A percentile compares a stretch with the other conserved stretches of the same genome.
Evolutionary conservation across 805 yeast species (phyloP).

Genomic region (Candida hispaniensis): DNA sequence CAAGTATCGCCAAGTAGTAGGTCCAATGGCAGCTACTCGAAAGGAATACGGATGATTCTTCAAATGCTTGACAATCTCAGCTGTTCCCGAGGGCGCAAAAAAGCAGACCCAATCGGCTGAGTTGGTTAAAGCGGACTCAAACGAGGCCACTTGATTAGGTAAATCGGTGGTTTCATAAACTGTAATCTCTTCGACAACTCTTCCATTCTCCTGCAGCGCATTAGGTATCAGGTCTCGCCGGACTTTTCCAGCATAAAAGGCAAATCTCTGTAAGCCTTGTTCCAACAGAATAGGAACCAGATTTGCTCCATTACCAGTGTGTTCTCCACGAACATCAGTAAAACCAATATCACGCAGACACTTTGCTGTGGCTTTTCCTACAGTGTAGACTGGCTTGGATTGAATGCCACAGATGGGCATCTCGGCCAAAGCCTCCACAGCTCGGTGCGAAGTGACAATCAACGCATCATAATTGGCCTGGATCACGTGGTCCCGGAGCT

Average conservation of each 20-base stretch:
- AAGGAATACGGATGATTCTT: slow-evolving; percentile 23
- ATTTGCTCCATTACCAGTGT: slow-evolving; percentile 70
- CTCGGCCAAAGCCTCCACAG: slow-evolving; percentile 53
- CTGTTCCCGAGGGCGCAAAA: slow-evolving; percentile 87
- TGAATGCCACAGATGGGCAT: slow-evolving; percentile 13
- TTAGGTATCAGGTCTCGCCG: slow-evolving; percentile 74
- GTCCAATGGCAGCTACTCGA: slow-evolving; percentile 78
- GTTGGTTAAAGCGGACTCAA: slow-evolving; percentile 20
- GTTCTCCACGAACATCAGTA: slow-evolving; percentile 57
- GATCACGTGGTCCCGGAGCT: slow-evolving; percentile 38
- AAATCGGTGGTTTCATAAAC: slow-evolving; percentile 58
- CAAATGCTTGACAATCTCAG: slow-evolving; percentile 44
- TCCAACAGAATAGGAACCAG: slow-evolving; percentile 36
- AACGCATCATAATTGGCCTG: slow-evolving; percentile 37
- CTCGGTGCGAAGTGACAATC: slow-evolving; percentile 82
- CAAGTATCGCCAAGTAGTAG: slow-evolving; percentile 67
- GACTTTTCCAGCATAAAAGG: slow-evolving; percentile 79
- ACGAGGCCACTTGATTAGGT: slow-evolving; percentile 34
- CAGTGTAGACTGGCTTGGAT: slow-evolving; percentile 54
- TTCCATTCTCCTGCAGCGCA: slow-evolving; percentile 36
- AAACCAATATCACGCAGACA: slow-evolving; percentile 57
- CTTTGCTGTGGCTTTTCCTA: slow-evolving; percentile 78
- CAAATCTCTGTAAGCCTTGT: slow-evolving; percentile 22
- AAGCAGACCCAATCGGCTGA: slow-evolving; percentile 56
- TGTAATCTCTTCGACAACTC: slow-evolving; percentile 45